These are phyloP conservation scores for Hypsizygus marmoreus DNA, from an alignment of 768 basidiomycete genomes.

Conservation along the genomic window DNA sequence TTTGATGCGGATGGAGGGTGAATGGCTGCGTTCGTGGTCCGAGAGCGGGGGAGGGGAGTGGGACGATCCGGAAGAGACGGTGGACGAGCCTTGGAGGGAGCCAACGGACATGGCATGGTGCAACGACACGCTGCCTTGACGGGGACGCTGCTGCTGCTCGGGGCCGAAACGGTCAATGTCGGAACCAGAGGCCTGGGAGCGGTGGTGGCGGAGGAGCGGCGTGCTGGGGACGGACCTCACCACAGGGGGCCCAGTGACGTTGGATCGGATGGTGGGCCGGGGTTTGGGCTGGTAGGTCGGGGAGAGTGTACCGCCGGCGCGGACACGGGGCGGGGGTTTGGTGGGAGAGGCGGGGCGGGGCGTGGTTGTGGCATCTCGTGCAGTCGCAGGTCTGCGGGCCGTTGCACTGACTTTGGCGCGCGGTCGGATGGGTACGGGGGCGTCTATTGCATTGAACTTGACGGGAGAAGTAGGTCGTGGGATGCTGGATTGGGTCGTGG, in stretches of 20 bases:
- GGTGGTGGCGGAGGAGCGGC: slow-evolving; percentile 30
- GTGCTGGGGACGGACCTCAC: slow-evolving; percentile 32
- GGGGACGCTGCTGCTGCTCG: slow-evolving; percentile 21
- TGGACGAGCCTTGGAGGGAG: slow-evolving; percentile 30
- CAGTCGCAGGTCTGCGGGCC: slow-evolving; percentile 33
- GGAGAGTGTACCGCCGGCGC: slow-evolving; percentile 33
- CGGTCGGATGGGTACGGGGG: slow-evolving; percentile 38
- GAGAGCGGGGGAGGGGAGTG: slow-evolving; percentile 17
- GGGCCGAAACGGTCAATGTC: slow-evolving; percentile 19
- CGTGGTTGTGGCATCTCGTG: slow-evolving; percentile 23
- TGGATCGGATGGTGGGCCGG: slow-evolving; percentile 23
- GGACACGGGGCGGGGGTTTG: slow-evolving; percentile 41
- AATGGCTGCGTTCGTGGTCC: slow-evolving; percentile 18
- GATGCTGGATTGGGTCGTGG: slow-evolving; percentile 27
- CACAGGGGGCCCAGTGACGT: slow-evolving; percentile 30
- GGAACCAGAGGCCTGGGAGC: slow-evolving; percentile 26
- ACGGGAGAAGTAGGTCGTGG: slow-evolving; percentile 51
- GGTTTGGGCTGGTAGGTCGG: slow-evolving; percentile 31
- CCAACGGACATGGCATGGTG: slow-evolving; percentile 41
- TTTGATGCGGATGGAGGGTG: slow-evolving; percentile 49
- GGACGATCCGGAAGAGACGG: slow-evolving; percentile 19
- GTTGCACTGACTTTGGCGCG: slow-evolving; percentile 66
- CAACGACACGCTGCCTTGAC: slow-evolving; percentile 33
- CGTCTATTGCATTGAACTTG: slow-evolving; percentile 26
- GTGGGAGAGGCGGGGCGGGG: slow-evolving; percentile 46